A percentile compares a stretch with the other conserved stretches of the same genome.
Conservation (phyloP, 2,329 filamentous ascomycete species). For the Pyrenophora tritici-repentis region DNA sequence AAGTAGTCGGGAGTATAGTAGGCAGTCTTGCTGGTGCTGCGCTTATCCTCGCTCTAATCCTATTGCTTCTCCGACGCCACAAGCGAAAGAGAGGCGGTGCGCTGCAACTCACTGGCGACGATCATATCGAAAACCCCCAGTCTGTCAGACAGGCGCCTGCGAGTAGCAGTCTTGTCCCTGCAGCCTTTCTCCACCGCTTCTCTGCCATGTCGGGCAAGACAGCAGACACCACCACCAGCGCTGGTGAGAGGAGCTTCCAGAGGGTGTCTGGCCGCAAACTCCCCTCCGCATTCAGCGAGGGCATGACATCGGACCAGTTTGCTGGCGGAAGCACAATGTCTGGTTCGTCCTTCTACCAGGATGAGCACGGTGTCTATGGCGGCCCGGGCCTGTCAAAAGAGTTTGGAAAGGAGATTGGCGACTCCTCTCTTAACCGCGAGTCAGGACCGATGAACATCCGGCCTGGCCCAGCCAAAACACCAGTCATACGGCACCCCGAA, state of each 20-base stretch:
- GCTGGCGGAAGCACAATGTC: conserved; percentile 40
- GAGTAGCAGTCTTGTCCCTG: conserved; percentile 46
- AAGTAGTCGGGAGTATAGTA: conserved; percentile 66
- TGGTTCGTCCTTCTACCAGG: conserved; percentile 52
- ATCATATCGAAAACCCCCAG: conserved; percentile 33
- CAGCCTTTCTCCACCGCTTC: conserved; percentile 45
- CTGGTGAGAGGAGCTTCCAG: conserved; percentile 52
- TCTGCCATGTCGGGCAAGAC: conserved; percentile 47
- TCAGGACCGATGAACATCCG: conserved; percentile 32
- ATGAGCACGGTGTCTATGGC: conserved; percentile 51
- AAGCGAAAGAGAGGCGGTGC: conserved; percentile 45
- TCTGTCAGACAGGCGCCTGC: conserved; percentile 48
- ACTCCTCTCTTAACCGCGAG: conserved; percentile 23
- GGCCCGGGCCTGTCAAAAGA: conserved; percentile 29
- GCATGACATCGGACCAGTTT: conserved; percentile 51
- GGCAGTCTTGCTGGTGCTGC: conserved; percentile 64
- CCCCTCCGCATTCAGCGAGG: conserved; percentile 55
- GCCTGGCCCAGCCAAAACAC: conserved; percentile 68
- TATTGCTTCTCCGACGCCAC: conserved; percentile 60
- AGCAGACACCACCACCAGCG: conserved; percentile 44
- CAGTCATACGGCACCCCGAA: conserved; percentile 58
- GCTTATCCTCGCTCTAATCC: conserved; percentile 55
- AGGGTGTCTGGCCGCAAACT: conserved; percentile 56
- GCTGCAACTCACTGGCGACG: conserved; percentile 38
- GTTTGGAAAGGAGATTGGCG: conserved; percentile 38